phyloP scores from a whole-genome alignment of 2,329 filamentous ascomycete species.

The Fusarium longipes region DNA sequence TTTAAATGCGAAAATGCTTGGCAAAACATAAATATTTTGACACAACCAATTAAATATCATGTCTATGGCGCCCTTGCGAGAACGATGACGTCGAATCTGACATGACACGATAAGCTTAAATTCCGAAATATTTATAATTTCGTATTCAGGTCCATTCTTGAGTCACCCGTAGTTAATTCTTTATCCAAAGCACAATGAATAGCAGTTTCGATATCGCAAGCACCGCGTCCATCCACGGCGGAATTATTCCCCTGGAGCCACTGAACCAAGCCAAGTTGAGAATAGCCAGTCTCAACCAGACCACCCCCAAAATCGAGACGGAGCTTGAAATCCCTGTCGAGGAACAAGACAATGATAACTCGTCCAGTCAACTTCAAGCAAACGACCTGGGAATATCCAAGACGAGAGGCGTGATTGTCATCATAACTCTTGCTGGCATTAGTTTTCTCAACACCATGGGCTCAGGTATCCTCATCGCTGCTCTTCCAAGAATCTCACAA shows the following conservation, averaged over 20 bases:
- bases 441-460: slow-evolving; percentile 45
- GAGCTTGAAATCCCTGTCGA: accelerated
- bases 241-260: slow-evolving; percentile 10
- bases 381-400: slow-evolving; percentile 10
- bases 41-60: background rate
- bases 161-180: background rate
- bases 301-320: background rate
- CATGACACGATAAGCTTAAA: background rate
- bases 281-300: background rate
- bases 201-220: slow-evolving; percentile 1
- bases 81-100: background rate
- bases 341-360: background rate
- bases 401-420: slow-evolving; percentile 12
- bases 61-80: background rate
- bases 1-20: background rate
- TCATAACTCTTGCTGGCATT: slow-evolving; percentile 33
- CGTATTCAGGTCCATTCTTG: accelerated
- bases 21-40: background rate
- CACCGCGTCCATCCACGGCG: slow-evolving; percentile 1
- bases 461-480: slow-evolving; percentile 40
- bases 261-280: background rate
- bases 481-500: slow-evolving; percentile 37
- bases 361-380: background rate
- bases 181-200: background rate
- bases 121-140: background rate